Evolutionary conservation across 2,329 filamentous ascomycete genomes (phyloP), one percentile per base, ranked within the genome.

Genomic region (Xylaria sp.): DNA sequence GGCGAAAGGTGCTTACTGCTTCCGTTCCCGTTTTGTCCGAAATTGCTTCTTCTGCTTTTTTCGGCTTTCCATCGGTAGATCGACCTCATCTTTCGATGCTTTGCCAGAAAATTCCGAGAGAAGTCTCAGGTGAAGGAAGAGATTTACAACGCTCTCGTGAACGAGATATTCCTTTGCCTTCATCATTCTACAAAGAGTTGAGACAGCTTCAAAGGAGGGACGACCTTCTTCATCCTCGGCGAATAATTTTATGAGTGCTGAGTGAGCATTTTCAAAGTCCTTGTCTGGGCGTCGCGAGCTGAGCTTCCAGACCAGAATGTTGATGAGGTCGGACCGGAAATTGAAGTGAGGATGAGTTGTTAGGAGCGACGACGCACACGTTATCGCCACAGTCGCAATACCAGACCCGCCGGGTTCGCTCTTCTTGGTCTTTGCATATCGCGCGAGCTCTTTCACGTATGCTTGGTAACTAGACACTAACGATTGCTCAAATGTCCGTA

Each of bases 261-360:
- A 86, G 12, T 91, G 86, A 74, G 93, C 97, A 79, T 93, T 94
- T 71, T 87, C 80, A 73, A 94, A 96, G 71, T 97, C 91, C 2
- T 85, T 86, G 77, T 97, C 93, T 0, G 93, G 82, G 63, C 87
- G 88, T 74, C 90, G 89, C 66, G 86, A 88, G 76, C 93, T 94
- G 44, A 99, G 85, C 79, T 96, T 96, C 74, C 90, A 90, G 25
- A 97, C 90, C 15, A 99, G 79, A 67, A 98, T 95, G 80, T 93
- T 94, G 70, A 99, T 83, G 63, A 99, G 84, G 63, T 99, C 95
- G 58, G 86, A 88, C 50, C 96, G 91, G 81, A 97, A 98, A 84
- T 99, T 99, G 88, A 99, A 99, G 83, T 99, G 97, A 3, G 96
- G 93, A 0, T 98, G 94, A 1, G 91, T 86, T 23, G 88, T 89